A percentile compares a stretch with the other conserved stretches of the same genome.
Conservation (phyloP, 2,329 filamentous ascomycete species). For the Fusarium armeniacum region DNA sequence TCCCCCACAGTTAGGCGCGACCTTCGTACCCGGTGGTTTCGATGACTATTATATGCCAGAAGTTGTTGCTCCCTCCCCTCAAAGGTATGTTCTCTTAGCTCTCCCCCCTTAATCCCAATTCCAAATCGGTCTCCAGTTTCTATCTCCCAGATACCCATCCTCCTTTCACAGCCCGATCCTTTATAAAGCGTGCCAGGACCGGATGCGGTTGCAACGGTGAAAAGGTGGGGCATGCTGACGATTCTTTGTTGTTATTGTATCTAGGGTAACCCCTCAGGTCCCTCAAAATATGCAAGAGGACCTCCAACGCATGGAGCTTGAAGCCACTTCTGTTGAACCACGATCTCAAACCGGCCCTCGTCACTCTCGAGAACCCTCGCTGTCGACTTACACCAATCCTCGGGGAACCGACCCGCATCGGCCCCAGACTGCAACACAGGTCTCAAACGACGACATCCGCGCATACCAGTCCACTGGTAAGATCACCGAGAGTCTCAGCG, state of each 20-base stretch:
- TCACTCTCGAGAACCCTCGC: constrained; percentile 61
- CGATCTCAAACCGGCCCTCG: constrained; percentile 53
- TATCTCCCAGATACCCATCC: constrained; percentile 38
- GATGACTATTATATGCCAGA: constrained; percentile 74
- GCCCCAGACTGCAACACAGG: constrained; percentile 52
- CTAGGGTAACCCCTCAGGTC: constrained; percentile 93
- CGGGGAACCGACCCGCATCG: constrained; percentile 50
- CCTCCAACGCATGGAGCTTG: constrained; percentile 89
- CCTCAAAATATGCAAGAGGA: constrained; percentile 97
- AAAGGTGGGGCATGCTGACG: constrained; percentile 58
- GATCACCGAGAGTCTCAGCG: constrained; percentile 56
- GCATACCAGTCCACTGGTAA: constrained; percentile 57
- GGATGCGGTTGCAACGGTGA: constrained; percentile 49
- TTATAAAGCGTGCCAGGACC: constrained; percentile 43
- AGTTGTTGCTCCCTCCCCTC: constrained; percentile 69
- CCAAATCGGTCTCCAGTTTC: constrained; percentile 36
- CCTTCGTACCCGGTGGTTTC: constrained; percentile 70
- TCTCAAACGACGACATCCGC: constrained; percentile 56
- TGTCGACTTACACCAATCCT: constrained; percentile 57
- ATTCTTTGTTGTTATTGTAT: constrained; percentile 53
- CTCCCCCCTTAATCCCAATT: constrained; percentile 37
- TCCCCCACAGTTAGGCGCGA: constrained; percentile 63
- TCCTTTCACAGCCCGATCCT: constrained; percentile 33
- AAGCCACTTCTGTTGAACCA: constrained; percentile 69
- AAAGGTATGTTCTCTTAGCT: constrained; percentile 62